A percentile compares a stretch with the other conserved stretches of the same genome.
Conservation (phyloP, 176 grass and related monocot genomes). For the maize (Zea mays) region Zm-B73-REFERENCE-NAM-5.0 NC_050098.1:11623001-11623500, state of each 20-base stretch:
- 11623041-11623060: no score
- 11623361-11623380: background rate
- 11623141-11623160: no score
- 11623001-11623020: no score
- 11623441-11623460: conserved; percentile 44
- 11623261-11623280: background rate
- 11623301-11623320: background rate
- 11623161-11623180: no score
- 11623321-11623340: background rate
- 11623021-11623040: no score
- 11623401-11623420: background rate
- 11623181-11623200: no score
- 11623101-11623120: no score
- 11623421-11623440: background rate
- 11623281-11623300: background rate
- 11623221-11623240: background rate
- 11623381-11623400: background rate
- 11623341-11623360: background rate
- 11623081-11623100: no score
- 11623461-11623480: conserved; percentile 97
- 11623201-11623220: no score
- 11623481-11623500: conserved; percentile 85
- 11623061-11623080: no score
- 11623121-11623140: no score
- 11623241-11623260: background rate